Percentiles rank a stretch among this genome's conserved stretches.
These are phyloP conservation scores for Starmera quercuum DNA, from an alignment of 805 yeast species.

Conservation along the genomic window DNA sequence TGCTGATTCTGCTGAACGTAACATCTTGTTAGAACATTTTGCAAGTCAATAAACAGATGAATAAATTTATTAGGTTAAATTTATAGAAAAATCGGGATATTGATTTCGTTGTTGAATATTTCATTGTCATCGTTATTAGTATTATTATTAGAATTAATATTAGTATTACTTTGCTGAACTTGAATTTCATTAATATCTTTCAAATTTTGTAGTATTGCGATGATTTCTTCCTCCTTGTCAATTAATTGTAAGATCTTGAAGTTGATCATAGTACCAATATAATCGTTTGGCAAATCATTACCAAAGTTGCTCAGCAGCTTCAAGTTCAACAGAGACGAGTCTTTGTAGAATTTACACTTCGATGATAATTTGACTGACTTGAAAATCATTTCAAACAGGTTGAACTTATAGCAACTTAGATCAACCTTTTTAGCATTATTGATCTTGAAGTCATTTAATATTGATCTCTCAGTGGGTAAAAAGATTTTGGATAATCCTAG, in stretches of 20 bases:
- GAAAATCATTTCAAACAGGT: slow-evolving; percentile 37
- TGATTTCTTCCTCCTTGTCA: slow-evolving; percentile 11
- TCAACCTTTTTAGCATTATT: slow-evolving; percentile 23
- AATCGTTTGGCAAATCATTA: slow-evolving; percentile 23
- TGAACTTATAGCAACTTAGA: slow-evolving; percentile 44
- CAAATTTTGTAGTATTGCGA: neutral
- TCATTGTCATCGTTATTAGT: slow-evolving; percentile 10
- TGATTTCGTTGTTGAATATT: slow-evolving; percentile 10
- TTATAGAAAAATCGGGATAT: slow-evolving; percentile 18
- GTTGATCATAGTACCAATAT: slow-evolving; percentile 34
- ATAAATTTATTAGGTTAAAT: too few species aligned
- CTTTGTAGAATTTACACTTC: slow-evolving; percentile 48
- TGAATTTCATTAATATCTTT: neutral
- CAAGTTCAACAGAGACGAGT: slow-evolving; percentile 34
- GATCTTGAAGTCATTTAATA: slow-evolving; percentile 50
- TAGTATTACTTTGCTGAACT: neutral
- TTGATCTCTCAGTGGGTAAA: slow-evolving; percentile 55
- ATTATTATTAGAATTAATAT: neutral
- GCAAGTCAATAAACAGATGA: slow-evolving; percentile 82
- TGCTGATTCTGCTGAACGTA: slow-evolving; percentile 97
- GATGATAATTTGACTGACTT: slow-evolving; percentile 43
- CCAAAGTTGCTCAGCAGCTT: slow-evolving; percentile 33
- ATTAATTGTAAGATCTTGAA: slow-evolving; percentile 25
- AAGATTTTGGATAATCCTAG: slow-evolving; percentile 62
- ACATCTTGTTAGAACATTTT: slow-evolving; percentile 92